phyloP scores from a whole-genome alignment of 1,284 basidiomycete species.

The Rhodotorula sp. region DNA sequence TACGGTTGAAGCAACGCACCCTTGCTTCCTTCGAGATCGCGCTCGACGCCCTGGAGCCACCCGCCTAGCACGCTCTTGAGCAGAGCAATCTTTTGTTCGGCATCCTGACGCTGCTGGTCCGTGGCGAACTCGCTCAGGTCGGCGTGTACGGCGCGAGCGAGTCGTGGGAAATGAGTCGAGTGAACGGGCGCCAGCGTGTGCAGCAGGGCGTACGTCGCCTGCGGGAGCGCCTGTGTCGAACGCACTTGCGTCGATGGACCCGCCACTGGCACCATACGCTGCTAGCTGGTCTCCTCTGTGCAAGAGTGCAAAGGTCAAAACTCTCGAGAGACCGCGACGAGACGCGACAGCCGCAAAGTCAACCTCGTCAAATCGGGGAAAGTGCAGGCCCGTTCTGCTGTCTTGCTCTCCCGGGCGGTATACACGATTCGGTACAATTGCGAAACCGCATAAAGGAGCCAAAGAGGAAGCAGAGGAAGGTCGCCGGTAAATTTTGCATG shows the following conservation, averaged over 20 bases:
- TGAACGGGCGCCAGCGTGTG: constrained; percentile 21
- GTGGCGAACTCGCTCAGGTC: constrained; percentile 23
- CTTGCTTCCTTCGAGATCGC: constrained; percentile 19
- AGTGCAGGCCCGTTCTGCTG: too few species aligned
- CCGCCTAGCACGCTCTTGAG: constrained; percentile 36
- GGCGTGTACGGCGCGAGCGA: constrained; percentile 6
- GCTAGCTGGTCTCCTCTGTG: background rate
- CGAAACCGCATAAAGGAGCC: too few species aligned
- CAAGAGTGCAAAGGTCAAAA: background rate
- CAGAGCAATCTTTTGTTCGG: constrained; percentile 26
- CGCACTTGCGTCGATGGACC: constrained; percentile 4
- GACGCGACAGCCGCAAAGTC: too few species aligned
- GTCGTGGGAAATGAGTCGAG: constrained; percentile 18
- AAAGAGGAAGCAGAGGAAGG: too few species aligned
- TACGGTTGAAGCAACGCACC: constrained; percentile 4
- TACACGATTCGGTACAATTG: too few species aligned
- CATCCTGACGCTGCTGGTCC: constrained; percentile 11
- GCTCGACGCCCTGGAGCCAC: constrained; percentile 34
- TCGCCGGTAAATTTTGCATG: too few species aligned
- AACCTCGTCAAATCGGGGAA: too few species aligned
- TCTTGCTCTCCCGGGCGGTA: too few species aligned
- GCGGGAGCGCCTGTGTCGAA: constrained; percentile 9
- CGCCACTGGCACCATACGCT: background rate
- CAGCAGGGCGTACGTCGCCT: constrained; percentile 19
- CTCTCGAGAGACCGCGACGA: background rate